Percentiles rank a stretch among this genome's conserved stretches.
Evolutionary conservation across 2,329 filamentous ascomycete species (phyloP).

Genomic region (Cladosporium sphaerospermum): DNA sequence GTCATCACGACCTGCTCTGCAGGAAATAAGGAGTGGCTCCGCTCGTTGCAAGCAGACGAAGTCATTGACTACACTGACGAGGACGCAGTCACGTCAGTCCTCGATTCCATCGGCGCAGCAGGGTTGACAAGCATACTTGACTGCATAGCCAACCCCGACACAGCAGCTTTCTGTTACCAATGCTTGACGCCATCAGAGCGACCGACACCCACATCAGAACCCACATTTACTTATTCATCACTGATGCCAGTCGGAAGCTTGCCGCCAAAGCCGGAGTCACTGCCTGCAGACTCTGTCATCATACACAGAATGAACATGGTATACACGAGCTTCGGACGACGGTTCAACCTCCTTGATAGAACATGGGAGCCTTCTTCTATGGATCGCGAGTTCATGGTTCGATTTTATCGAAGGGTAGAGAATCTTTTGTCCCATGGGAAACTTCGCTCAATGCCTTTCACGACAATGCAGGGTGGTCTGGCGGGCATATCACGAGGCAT

Average conservation of each 20-base stretch:
- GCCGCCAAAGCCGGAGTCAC: background rate
- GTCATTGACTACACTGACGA: background rate
- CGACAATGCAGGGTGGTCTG: background rate
- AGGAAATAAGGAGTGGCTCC: slow-evolving; percentile 25
- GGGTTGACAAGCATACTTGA: background rate
- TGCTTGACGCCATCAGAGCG: background rate
- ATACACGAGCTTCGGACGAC: background rate
- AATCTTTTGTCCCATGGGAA: background rate
- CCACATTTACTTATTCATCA: background rate
- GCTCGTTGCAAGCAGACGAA: background rate
- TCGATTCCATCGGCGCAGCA: background rate
- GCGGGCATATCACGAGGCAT: background rate
- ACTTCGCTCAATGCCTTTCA: background rate
- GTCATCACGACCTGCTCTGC: slow-evolving; percentile 42
- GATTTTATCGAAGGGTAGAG: background rate
- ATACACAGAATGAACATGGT: background rate
- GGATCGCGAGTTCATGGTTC: background rate
- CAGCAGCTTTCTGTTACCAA: background rate
- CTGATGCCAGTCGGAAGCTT: background rate
- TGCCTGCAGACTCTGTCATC: background rate
- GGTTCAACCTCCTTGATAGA: background rate
- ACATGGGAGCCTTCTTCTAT: background rate
- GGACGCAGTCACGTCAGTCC: background rate
- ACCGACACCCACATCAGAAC: background rate
- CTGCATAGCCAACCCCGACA: background rate